Conservation (phyloP, 257 asterid genomes). For the Haberlea rhodopensis region DNA sequence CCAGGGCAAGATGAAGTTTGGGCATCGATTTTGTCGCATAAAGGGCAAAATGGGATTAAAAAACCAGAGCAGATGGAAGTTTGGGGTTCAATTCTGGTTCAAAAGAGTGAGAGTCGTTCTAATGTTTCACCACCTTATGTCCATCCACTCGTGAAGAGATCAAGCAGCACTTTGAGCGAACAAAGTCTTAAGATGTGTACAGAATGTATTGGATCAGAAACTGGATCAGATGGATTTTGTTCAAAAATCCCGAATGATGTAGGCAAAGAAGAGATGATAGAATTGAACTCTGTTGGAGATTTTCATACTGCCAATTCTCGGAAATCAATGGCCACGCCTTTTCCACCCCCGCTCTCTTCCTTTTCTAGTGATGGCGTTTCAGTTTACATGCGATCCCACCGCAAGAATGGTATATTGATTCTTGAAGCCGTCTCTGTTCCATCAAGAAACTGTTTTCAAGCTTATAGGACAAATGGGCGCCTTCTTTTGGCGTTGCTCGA, state of each 20-base stretch:
- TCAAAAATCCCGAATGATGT: slow-evolving; percentile 31
- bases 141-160: slow-evolving; percentile 55
- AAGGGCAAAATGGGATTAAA: background rate
- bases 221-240: slow-evolving; percentile 71
- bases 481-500: slow-evolving; percentile 50
- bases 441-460: slow-evolving; percentile 46
- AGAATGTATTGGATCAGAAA: slow-evolving; percentile 83
- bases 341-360: slow-evolving; percentile 79
- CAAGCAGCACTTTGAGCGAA: slow-evolving; percentile 45
- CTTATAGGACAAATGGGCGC: slow-evolving; percentile 60
- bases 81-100: slow-evolving; percentile 48
- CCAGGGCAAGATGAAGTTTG: slow-evolving; percentile 50
- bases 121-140: slow-evolving; percentile 42
- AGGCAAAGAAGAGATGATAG: slow-evolving; percentile 23
- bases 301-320: slow-evolving; percentile 39
- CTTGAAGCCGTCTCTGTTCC: slow-evolving; percentile 65
- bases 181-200: slow-evolving; percentile 81
- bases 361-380: slow-evolving; percentile 47
- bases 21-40: slow-evolving; percentile 44
- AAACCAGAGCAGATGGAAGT: slow-evolving; percentile 13
- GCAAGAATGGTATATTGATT: slow-evolving; percentile 67
- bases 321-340: slow-evolving; percentile 41
- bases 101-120: slow-evolving; percentile 31
- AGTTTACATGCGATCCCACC: slow-evolving; percentile 52
- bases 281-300: slow-evolving; percentile 26